Conservation (phyloP, 495 filamentous ascomycete genomes). For the Penicillium cosmopolitanum region DNA sequence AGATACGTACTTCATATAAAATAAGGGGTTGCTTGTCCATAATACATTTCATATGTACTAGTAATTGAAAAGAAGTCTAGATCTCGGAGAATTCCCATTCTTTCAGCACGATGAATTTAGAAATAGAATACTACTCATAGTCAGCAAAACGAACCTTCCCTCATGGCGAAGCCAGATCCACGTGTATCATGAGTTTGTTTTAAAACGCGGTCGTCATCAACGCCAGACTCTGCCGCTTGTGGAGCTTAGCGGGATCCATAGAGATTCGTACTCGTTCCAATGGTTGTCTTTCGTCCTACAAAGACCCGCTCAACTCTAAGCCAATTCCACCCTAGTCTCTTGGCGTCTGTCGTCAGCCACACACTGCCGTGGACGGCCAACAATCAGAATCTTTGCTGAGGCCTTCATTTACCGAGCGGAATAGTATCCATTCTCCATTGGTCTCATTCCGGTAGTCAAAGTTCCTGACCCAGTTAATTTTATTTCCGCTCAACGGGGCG, state of each 20-base stretch:
- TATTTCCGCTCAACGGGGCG: neutral
- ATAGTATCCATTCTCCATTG: neutral
- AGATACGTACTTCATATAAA: no score
- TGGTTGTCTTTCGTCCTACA: neutral
- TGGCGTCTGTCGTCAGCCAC: conserved; percentile 1
- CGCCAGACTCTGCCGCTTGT: neutral
- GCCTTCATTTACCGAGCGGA: neutral
- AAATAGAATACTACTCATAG: no score
- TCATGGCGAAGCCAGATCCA: neutral
- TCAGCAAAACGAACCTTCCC: no score
- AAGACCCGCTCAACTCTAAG: conserved; percentile 1
- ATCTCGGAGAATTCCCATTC: neutral
- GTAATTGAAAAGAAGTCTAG: neutral
- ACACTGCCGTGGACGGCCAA: neutral
- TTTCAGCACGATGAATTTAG: no score
- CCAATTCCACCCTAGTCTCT: conserved; percentile 1
- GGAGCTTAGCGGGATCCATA: conserved; percentile 1
- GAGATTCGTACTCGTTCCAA: conserved; percentile 5
- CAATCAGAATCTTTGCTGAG: neutral
- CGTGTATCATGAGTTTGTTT: neutral
- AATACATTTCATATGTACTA: neutral
- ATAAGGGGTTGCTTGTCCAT: no score
- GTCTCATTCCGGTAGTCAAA: neutral
- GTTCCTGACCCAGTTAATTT: neutral
- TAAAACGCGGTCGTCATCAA: conserved; percentile 1